phyloP scores from a whole-genome alignment of 2,329 filamentous ascomycete genomes.

The Fusarium siculi region DNA sequence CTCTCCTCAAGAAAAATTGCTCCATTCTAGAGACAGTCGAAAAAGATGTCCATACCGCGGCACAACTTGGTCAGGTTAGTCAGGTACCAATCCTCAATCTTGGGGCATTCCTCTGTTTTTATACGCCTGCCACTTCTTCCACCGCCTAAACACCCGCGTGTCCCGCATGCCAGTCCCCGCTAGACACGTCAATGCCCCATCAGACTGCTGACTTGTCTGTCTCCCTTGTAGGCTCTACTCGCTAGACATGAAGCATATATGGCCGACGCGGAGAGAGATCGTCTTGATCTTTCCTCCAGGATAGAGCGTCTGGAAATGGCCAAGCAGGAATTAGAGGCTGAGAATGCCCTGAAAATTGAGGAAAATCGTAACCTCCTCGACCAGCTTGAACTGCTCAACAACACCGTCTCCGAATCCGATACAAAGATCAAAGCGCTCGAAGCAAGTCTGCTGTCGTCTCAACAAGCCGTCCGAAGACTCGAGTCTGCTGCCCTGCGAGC shows the following conservation, averaged over 20 bases:
- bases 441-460: constrained; percentile 78
- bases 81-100: constrained; percentile 39
- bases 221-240: constrained; percentile 80
- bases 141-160: constrained; percentile 17
- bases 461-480: constrained; percentile 79
- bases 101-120: constrained; percentile 38
- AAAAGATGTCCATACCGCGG: constrained; percentile 86
- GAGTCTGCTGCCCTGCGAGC: constrained; percentile 79
- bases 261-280: constrained; percentile 88
- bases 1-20: constrained; percentile 83
- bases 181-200: constrained; percentile 26
- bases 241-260: constrained; percentile 95
- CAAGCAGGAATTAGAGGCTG: constrained; percentile 78
- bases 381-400: constrained; percentile 87
- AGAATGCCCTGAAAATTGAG: constrained; percentile 81
- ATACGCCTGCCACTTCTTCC: constrained; percentile 1
- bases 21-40: constrained; percentile 82
- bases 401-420: constrained; percentile 82
- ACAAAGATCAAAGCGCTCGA: constrained; percentile 81
- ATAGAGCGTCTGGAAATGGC: constrained; percentile 81
- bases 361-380: constrained; percentile 85
- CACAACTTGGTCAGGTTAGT: constrained; percentile 91
- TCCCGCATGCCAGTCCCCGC: constrained; percentile 40
- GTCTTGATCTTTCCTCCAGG: constrained; percentile 74
- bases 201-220: constrained; percentile 72